Base-by-base conservation (phyloP, 2,329 filamentous ascomycete species). In the Nemania sp. region DNA sequence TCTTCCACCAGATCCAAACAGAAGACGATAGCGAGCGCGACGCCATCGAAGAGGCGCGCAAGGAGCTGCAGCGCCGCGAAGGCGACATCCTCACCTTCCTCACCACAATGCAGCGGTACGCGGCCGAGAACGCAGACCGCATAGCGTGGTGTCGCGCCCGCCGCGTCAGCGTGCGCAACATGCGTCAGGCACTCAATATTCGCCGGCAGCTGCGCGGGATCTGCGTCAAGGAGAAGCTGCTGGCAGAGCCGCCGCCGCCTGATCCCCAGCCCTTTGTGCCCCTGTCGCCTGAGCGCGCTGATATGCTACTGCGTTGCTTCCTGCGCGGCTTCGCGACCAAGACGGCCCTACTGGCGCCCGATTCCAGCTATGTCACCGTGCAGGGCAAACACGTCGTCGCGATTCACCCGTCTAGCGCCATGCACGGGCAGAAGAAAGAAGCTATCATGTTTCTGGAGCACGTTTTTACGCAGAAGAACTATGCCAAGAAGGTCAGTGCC, bases 381-480 rank as follows among this genome's bases (percentile, higher is more conserved):
- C 75, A 80, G 24, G 83, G 82, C 17, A 84, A 83, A 62, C 81
- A 86, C 45, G 72, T 77, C 2, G 81, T 88, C 8, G 76, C 80
- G 0, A 80, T 87, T 15, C 84, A 88, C 61, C 84, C 84, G 0
- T 77, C 81, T 0, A 87, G 84, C 59, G 80, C 84, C 0, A 61
- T 87, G 42, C 81, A 85, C 58, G 83, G 84, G 0, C 76, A 80
- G 62, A 86, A 86, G 69, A 79, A 77, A 64, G 83, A 86, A 68
- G 83, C 83, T 3, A 85, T 88, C 65, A 84, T 88, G 83, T 88
- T 86, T 57, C 66, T 87, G 8, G 84, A 88, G 59, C 81, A 87
- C 59, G 82, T 87, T 0, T 87, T 81, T 61, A 88, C 84, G 1
- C 79, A 79, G 49, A 86, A 84, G 70, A 86, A 82, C 62, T 87